Evolutionary conservation across 2,329 filamentous ascomycete species (phyloP).

Genomic region (Penicillium sp.): DNA sequence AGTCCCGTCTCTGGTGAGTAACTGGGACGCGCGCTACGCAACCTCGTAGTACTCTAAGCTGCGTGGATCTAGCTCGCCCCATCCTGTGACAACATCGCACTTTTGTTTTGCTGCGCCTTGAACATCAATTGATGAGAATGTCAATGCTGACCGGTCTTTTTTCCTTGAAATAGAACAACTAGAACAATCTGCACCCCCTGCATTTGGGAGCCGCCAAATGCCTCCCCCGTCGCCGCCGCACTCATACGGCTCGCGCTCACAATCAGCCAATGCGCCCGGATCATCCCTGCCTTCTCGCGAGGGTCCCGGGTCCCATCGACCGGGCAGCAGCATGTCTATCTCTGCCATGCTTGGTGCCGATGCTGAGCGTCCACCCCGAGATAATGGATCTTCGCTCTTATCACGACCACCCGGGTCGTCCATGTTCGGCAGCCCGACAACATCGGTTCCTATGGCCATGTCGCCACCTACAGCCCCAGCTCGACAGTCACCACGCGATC

Average conservation of each 20-base stretch:
- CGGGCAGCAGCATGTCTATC: slow-evolving; percentile 65
- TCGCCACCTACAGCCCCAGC: slow-evolving; percentile 39
- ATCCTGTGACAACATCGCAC: slow-evolving; percentile 6
- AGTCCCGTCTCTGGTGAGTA: slow-evolving; percentile 38
- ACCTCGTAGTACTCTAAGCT: slow-evolving; percentile 5
- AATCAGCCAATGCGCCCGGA: slow-evolving; percentile 37
- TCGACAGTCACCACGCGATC: slow-evolving; percentile 51
- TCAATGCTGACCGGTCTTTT: neutral
- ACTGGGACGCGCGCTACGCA: slow-evolving; percentile 14
- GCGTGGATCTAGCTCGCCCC: slow-evolving; percentile 4
- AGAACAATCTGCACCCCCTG: slow-evolving; percentile 30
- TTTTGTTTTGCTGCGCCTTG: neutral
- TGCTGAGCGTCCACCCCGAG: slow-evolving; percentile 44
- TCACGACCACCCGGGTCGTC: slow-evolving; percentile 42
- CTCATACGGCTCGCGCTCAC: slow-evolving; percentile 40
- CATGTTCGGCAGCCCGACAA: slow-evolving; percentile 30
- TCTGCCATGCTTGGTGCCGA: slow-evolving; percentile 62
- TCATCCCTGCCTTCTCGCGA: slow-evolving; percentile 48
- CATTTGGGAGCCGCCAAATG: slow-evolving; percentile 43
- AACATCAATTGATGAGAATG: neutral
- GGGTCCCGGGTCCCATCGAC: slow-evolving; percentile 50
- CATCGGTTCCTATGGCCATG: slow-evolving; percentile 37
- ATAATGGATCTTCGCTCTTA: slow-evolving; percentile 41
- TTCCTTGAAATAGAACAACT: slow-evolving; percentile 21
- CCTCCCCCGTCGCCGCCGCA: slow-evolving; percentile 49